Base-by-base conservation (phyloP, 192 early-diverging fungal genomes). In the Coemansia sp. region DNA sequence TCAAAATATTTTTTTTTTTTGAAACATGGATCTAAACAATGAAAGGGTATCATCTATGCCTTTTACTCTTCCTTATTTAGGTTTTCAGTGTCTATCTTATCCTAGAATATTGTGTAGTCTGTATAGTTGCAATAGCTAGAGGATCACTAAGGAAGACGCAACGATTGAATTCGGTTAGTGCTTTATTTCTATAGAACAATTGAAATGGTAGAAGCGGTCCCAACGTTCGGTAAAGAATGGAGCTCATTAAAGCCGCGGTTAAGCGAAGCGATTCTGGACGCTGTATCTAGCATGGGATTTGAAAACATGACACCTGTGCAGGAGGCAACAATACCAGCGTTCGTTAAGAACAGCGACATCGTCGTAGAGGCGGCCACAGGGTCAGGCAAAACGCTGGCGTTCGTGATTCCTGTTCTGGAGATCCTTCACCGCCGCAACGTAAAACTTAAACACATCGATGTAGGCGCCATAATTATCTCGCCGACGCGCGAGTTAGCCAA, bases 341-440 rank as follows among this genome's bases (percentile, higher is more conserved):
- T 98, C 67, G 77, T 94, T 75, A 86, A 90, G 65, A 88, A 92
- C 71, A 94, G 95, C 75, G 97, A 99, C 79, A 95, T 99, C 0
- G 91, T 99, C 5, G 95, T 97, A 15, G 94, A 97, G 70, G 96
- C 95, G 7, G 93, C 93, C 9, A 98, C 96, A 2, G 96, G 96
- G 13, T 98, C 96, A 0, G 96, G 96, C 49, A 98, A 98, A 68
- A 98, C 96, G 3, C 84, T 97, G 8, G 79, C 94, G 7, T 98
- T 97, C 79, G 82, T 95, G 2, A 87, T 97, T 23, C 96, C 96
- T 13, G 86, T 95, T 23, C 85, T 99, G 20, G 94, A 97, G 70
- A 93, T 95, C 71, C 84, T 97, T 9, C 61, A 87, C 39, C 81
- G 88, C 15, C 76, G 88, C 21, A 81, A 86, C 20, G 56, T 81